These are phyloP conservation scores for Lasiodiplodia hormozganensis DNA, from an alignment of 2,329 filamentous ascomycete genomes.

Conservation along the genomic window DNA sequence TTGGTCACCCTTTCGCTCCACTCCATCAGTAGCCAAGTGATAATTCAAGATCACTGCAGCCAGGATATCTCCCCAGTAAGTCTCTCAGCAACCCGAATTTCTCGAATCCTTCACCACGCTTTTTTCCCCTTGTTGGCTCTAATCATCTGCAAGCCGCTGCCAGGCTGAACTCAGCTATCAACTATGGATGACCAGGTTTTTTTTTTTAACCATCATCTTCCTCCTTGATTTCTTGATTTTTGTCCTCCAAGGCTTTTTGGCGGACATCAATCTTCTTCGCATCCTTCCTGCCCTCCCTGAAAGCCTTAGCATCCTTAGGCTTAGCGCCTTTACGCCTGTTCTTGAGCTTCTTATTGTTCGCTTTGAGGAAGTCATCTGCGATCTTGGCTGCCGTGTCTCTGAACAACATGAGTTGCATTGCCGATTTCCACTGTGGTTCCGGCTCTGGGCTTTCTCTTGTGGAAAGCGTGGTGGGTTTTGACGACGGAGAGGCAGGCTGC, in stretches of 20 bases:
- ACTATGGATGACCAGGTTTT: neutral
- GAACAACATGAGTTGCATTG: neutral
- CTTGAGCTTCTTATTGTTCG: neutral
- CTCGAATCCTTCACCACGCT: neutral
- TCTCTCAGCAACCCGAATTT: too few relatives aligned
- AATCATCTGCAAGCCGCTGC: neutral
- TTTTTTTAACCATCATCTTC: neutral
- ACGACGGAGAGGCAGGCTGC: neutral
- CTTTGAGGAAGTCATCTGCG: conserved; percentile 3
- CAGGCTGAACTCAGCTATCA: neutral
- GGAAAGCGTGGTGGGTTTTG: neutral
- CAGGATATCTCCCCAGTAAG: too few relatives aligned
- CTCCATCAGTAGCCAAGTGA: too few relatives aligned
- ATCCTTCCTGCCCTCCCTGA: neutral
- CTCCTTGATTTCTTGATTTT: neutral
- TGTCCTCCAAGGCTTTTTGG: neutral
- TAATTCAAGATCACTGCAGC: too few relatives aligned
- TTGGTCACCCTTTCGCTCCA: too few relatives aligned
- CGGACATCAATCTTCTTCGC: conserved; percentile 5
- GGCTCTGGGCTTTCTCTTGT: neutral
- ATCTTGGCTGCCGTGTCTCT: neutral
- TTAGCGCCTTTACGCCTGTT: neutral
- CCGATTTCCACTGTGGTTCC: neutral
- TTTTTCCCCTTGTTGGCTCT: too few relatives aligned
- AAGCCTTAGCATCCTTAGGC: conserved; percentile 1